Conservation (phyloP, 2,329 filamentous ascomycete species). For the Chrysosporium queenslandicum region DNA sequence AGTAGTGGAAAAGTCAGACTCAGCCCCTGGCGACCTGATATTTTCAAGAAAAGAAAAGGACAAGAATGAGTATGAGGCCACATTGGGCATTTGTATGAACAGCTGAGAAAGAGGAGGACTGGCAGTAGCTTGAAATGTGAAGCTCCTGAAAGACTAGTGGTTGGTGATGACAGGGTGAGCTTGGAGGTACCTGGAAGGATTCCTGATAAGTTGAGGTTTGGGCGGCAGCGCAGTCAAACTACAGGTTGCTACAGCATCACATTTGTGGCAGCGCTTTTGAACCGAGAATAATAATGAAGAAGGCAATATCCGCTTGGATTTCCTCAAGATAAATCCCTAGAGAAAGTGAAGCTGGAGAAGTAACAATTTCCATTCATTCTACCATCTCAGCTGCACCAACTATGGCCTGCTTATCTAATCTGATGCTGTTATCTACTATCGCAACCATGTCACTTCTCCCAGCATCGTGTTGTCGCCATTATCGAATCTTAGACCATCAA, state of each 20-base stretch:
- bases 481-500: too few relatives aligned
- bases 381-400: too few relatives aligned
- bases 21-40: slow-evolving; percentile 4
- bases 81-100: slow-evolving; percentile 12
- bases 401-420: not conserved
- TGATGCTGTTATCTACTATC: not conserved
- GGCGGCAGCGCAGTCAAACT: not conserved
- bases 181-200: slow-evolving; percentile 3
- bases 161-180: not conserved
- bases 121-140: not conserved
- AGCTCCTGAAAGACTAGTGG: slow-evolving; percentile 2
- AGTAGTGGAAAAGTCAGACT: not conserved
- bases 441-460: not conserved
- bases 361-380: too few relatives aligned
- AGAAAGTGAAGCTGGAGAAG: not conserved
- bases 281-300: too few relatives aligned
- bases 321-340: too few relatives aligned
- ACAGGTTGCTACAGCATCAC: not conserved
- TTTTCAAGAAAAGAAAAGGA: slow-evolving; percentile 12
- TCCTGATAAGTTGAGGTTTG: not conserved
- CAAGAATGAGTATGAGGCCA: slow-evolving; percentile 11
- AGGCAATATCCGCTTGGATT: too few relatives aligned
- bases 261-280: too few relatives aligned
- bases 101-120: not conserved
- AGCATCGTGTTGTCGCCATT: too few relatives aligned